phyloP scores from a whole-genome alignment of 495 filamentous ascomycete species.

The Xylaria nigripes region DNA sequence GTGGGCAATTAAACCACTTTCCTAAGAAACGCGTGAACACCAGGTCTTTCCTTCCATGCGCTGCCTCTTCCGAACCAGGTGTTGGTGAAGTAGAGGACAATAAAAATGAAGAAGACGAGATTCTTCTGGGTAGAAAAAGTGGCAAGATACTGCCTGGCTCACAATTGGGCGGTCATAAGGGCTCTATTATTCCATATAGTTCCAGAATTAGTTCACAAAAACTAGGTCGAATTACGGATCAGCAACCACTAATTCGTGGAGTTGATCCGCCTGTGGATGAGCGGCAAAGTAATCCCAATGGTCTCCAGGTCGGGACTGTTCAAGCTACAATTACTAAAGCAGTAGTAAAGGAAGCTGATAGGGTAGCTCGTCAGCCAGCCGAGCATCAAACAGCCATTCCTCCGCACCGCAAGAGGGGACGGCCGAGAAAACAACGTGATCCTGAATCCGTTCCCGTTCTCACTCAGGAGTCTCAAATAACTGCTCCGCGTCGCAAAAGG shows the following conservation, averaged over 20 bases:
- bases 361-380: not conserved
- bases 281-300: not conserved
- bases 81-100: not conserved
- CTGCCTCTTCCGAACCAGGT: not conserved
- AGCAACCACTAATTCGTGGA: not conserved
- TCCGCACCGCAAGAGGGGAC: no score
- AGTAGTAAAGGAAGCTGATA: not conserved
- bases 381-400: no score
- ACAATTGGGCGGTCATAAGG: not conserved
- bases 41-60: constrained; percentile 8
- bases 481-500: not conserved
- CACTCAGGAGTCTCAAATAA: no score
- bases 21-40: constrained; percentile 4
- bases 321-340: not conserved
- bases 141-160: not conserved
- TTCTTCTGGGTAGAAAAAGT: constrained; percentile 13
- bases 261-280: not conserved
- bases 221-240: not conserved
- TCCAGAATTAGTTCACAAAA: not conserved
- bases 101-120: constrained; percentile 19
- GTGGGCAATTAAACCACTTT: not conserved
- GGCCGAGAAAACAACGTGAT: not conserved
- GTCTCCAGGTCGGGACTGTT: not conserved
- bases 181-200: not conserved
- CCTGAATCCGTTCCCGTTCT: not conserved